Base-by-base conservation (phyloP, 345 rosid genomes). In the Reutealis trisperma region DNA sequence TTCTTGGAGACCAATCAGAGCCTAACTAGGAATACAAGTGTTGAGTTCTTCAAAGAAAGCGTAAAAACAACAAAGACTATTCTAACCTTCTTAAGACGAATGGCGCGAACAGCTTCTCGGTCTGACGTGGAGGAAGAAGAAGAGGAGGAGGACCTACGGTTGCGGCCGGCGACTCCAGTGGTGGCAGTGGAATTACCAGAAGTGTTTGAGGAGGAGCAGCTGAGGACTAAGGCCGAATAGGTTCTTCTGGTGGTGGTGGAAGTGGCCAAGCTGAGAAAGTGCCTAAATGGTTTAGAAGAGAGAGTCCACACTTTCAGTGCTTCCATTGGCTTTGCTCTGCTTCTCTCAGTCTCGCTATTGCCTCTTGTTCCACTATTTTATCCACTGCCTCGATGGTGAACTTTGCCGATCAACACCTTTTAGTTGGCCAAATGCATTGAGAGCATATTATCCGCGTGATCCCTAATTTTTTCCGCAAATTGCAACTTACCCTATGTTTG, bases 21-120 rank as follows among this genome's bases (percentile, higher is more conserved):
- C n/a, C 37, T 58, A 27, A 54, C 22, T 34, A 34, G 6, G 37
- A 15, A 64, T 24, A 8, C 68, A 51, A 51, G 4, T 16, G 55
- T 51, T 51, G 4, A 51, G 19, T 51, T 47, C 45, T 7, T 63
- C 21, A n/a, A 18, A 32, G 15, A 37, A 30, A 63, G 14, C 68
- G 6, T 6, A 37, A 64, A 64, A 16, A 59, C 24, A 59, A 21
- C 6, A 22, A 1, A 61, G 9, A 25, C 13, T 9, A 15, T 52
- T 30, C 6, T 8, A 34, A 94, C 97, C 93, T 96, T 96, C 73
- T 92, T 89, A 9, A 92, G 82, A 61, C 99, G 94, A 84, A 95
- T 87, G 67, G 97, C 89, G 44, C 99, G 98, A 71, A 96, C 77
- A 51, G 98, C 91, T 8, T 95, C 98, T 27, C 94, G 89, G 91